These are phyloP conservation scores for Davidsoniella virescens DNA, from an alignment of 2,329 filamentous ascomycete species.

Conservation along the genomic window DNA sequence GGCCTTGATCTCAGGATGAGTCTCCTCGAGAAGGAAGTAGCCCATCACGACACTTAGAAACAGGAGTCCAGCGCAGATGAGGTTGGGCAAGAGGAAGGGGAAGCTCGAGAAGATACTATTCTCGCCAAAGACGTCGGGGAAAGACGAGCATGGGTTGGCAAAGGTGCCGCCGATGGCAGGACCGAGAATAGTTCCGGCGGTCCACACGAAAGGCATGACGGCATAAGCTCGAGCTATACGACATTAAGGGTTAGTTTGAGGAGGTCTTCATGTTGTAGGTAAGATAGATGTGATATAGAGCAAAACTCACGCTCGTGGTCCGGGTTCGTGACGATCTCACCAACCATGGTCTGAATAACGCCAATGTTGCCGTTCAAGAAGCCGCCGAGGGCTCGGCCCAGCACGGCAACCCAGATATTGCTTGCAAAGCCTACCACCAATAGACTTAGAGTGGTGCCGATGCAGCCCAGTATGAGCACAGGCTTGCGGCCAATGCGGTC, in stretches of 20 bases:
- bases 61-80: slow-evolving; percentile 65
- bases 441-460: slow-evolving; percentile 70
- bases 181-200: slow-evolving; percentile 74
- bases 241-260: neutral
- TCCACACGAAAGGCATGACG: slow-evolving; percentile 92
- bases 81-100: slow-evolving; percentile 78
- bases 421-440: slow-evolving; percentile 66
- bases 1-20: slow-evolving; percentile 66
- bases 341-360: slow-evolving; percentile 87
- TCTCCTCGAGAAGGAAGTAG: slow-evolving; percentile 73
- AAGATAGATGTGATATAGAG: neutral
- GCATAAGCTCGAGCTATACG: slow-evolving; percentile 61
- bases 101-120: slow-evolving; percentile 58
- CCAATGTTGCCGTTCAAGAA: slow-evolving; percentile 84
- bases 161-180: slow-evolving; percentile 79
- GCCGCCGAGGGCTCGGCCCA: slow-evolving; percentile 62
- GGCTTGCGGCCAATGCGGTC: slow-evolving; percentile 76
- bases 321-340: slow-evolving; percentile 66
- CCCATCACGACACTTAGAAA: slow-evolving; percentile 64
- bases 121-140: slow-evolving; percentile 51
- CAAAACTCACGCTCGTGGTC: slow-evolving; percentile 63
- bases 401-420: slow-evolving; percentile 70
- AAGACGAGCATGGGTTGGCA: slow-evolving; percentile 59
- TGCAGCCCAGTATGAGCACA: slow-evolving; percentile 63
- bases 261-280: neutral